Evolutionary conservation across 208 protist species (phyloP).

Genomic region (Endotrypanum monterogeii): DNA sequence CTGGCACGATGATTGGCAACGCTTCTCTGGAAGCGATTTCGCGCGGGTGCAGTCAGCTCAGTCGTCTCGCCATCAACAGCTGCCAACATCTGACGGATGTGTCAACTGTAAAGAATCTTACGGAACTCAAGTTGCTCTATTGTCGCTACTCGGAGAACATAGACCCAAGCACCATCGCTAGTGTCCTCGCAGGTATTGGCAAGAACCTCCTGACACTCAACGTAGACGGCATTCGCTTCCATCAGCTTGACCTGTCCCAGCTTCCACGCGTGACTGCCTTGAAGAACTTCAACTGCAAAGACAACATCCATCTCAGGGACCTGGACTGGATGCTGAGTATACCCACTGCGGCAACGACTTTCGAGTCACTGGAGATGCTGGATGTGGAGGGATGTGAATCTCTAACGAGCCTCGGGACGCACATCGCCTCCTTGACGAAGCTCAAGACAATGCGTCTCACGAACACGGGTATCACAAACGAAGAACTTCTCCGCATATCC

Average conservation of each 20-base stretch:
- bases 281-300: constrained; percentile 74
- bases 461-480: constrained; percentile 38
- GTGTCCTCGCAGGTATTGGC: constrained; percentile 49
- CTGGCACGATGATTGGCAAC: constrained; percentile 53
- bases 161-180: constrained; percentile 39
- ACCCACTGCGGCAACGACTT: constrained; percentile 14
- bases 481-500: constrained; percentile 32
- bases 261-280: constrained; percentile 38
- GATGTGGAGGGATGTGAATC: constrained; percentile 57
- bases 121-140: constrained; percentile 74
- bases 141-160: constrained; percentile 80
- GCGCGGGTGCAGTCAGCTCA: constrained; percentile 56
- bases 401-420: constrained; percentile 30
- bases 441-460: constrained; percentile 56
- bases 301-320: constrained; percentile 52
- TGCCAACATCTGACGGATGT: constrained; percentile 56
- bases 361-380: constrained; percentile 54
- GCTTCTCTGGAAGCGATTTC: constrained; percentile 53
- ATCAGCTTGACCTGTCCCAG: constrained; percentile 31
- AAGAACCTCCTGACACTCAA: constrained; percentile 66
- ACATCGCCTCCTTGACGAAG: constrained; percentile 35
- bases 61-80: constrained; percentile 77
- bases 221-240: constrained; percentile 67
- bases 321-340: constrained; percentile 46
- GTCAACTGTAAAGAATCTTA: constrained; percentile 41